Conservation (phyloP, 768 basidiomycete genomes). For the Tephrocybe rancida region DNA sequence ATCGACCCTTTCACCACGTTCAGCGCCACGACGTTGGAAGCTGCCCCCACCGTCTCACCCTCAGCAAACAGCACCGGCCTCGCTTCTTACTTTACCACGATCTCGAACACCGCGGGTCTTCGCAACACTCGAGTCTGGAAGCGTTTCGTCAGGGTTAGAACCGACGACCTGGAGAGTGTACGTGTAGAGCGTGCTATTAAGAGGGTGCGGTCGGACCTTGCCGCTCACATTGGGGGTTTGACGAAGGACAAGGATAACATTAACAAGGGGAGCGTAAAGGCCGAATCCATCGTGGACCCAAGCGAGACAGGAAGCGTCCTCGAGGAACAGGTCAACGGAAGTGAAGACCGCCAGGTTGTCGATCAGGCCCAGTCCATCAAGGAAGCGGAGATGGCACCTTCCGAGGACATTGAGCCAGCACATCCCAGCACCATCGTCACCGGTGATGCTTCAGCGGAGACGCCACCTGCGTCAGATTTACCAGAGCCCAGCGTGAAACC, state of each 20-base stretch:
- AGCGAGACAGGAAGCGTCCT: slow-evolving; percentile 22
- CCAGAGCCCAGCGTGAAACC: slow-evolving; percentile 4
- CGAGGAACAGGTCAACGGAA: slow-evolving; percentile 32
- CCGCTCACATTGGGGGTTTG: slow-evolving; percentile 57
- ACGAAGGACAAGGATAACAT: slow-evolving; percentile 35
- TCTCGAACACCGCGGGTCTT: slow-evolving; percentile 68
- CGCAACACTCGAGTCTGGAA: slow-evolving; percentile 77
- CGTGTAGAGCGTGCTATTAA: slow-evolving; percentile 88
- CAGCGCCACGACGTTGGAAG: slow-evolving; percentile 30
- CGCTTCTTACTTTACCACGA: slow-evolving; percentile 77
- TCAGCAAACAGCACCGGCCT: slow-evolving; percentile 65
- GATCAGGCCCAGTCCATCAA: slow-evolving; percentile 38
- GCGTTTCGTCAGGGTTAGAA: slow-evolving; percentile 82
- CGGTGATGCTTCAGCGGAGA: slow-evolving; percentile 11
- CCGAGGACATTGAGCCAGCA: slow-evolving; percentile 15
- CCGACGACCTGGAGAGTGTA: slow-evolving; percentile 86
- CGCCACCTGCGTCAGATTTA: slow-evolving; percentile 7
- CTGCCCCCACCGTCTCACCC: slow-evolving; percentile 27
- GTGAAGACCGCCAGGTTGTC: slow-evolving; percentile 40
- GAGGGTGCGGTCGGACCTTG: slow-evolving; percentile 83
- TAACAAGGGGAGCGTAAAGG: slow-evolving; percentile 13
- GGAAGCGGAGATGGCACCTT: slow-evolving; percentile 22
- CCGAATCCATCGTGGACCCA: slow-evolving; percentile 15
- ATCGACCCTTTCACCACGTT: slow-evolving; percentile 63
- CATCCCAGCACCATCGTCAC: slow-evolving; percentile 1